Evolutionary conservation across 2,329 filamentous ascomycete species (phyloP).

Genomic region (Colletotrichum sp.): DNA sequence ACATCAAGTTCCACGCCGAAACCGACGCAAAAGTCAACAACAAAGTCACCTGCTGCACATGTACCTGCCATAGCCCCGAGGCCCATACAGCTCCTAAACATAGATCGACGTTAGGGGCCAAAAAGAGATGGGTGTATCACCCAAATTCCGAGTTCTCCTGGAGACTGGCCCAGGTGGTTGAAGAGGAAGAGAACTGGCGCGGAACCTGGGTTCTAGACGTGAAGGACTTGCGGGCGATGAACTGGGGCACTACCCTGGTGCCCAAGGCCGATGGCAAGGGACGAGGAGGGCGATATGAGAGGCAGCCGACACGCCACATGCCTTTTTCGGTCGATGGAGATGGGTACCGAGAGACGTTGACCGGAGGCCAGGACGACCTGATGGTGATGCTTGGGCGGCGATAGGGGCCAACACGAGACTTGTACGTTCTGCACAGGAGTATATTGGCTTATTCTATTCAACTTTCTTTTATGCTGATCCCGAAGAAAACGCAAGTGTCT

Average conservation of each 20-base stretch:
- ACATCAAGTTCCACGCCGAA: not conserved
- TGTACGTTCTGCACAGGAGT: accelerated
- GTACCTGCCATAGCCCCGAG: not conserved
- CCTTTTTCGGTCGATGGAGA: constrained; percentile 10
- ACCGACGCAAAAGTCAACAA: not conserved
- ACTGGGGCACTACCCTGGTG: constrained; percentile 16
- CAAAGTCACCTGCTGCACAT: not conserved
- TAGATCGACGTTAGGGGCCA: not conserved
- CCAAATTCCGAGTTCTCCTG: constrained; percentile 21
- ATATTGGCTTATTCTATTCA: accelerated
- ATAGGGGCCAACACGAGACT: not conserved
- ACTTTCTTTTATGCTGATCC: accelerated
- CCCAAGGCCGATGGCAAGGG: not conserved
- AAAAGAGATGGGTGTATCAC: not conserved
- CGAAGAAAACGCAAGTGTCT: not conserved
- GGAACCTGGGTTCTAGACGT: constrained; percentile 25
- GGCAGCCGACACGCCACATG: constrained; percentile 22
- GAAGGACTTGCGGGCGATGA: constrained; percentile 23
- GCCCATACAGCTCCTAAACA: not conserved
- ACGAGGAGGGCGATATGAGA: constrained; percentile 11
- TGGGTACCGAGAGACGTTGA: not conserved
- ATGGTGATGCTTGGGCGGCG: constrained; percentile 22
- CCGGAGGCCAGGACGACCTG: constrained; percentile 25
- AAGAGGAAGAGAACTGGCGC: constrained; percentile 27
- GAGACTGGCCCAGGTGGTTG: constrained; percentile 15